These are phyloP conservation scores for Tillandsia leiboldiana DNA, from an alignment of 176 grass and related monocot species.

Conservation along the genomic window DNA sequence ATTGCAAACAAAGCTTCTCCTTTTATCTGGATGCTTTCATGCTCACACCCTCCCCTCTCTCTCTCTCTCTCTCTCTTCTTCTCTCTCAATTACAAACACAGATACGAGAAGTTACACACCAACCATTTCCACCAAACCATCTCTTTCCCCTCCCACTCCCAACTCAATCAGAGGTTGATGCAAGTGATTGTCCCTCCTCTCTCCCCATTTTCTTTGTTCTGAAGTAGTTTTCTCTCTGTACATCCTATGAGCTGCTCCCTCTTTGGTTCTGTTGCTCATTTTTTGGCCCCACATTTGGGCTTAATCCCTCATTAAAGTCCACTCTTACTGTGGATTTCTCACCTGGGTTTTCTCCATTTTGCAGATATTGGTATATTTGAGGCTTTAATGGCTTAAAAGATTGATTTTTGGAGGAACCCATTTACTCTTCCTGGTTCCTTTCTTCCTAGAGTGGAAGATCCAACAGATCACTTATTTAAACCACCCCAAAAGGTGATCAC, in stretches of 20 bases:
- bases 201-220: background rate
- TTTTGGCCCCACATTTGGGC: slow-evolving; percentile 15
- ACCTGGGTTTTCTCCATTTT: background rate
- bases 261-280: slow-evolving; percentile 11
- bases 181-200: slow-evolving; percentile 7
- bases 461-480: slow-evolving; percentile 24
- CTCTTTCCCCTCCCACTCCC: background rate
- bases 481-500: slow-evolving; percentile 18
- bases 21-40: no score
- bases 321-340: slow-evolving; percentile 28
- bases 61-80: background rate
- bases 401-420: slow-evolving; percentile 2
- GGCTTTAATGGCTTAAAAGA: slow-evolving; percentile 18
- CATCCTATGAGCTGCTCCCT: slow-evolving; percentile 5
- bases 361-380: slow-evolving; percentile 10
- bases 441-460: slow-evolving; percentile 9
- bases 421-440: slow-evolving; percentile 23
- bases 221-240: slow-evolving; percentile 9
- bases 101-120: slow-evolving; percentile 11
- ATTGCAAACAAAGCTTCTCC: no score
- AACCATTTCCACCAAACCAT: slow-evolving; percentile 8
- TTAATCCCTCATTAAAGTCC: slow-evolving; percentile 22
- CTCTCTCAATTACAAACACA: background rate
- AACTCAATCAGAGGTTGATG: slow-evolving; percentile 13
- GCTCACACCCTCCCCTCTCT: background rate